Conservation (phyloP, 768 basidiomycete genomes). For the Tylopilus rubrobrunneus region DNA sequence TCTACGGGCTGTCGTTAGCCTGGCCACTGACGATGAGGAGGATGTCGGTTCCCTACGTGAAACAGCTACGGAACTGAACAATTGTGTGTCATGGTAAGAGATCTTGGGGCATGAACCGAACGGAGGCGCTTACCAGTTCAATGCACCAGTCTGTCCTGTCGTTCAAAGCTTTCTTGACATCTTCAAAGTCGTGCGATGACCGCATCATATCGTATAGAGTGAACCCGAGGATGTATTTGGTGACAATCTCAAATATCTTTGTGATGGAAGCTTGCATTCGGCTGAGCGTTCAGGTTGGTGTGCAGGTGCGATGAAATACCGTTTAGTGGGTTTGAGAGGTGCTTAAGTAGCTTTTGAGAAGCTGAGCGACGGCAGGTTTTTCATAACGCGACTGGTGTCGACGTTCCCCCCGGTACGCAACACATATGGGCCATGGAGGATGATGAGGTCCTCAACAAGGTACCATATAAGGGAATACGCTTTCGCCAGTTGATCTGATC, state of each 20-base stretch:
- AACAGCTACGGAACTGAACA: conserved; percentile 11
- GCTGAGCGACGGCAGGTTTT: no score
- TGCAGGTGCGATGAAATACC: neutral
- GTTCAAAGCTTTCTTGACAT: conserved; percentile 15
- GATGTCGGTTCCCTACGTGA: conserved; percentile 7
- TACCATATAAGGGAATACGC: neutral
- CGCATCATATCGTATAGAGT: conserved; percentile 17
- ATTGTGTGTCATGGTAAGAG: neutral
- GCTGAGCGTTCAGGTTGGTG: neutral
- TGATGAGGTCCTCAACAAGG: neutral
- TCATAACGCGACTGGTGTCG: no score
- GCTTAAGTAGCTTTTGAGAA: neutral
- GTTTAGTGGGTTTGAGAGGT: no score
- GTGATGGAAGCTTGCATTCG: conserved; percentile 8
- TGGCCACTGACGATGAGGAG: neutral
- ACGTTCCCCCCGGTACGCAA: no score
- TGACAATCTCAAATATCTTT: neutral
- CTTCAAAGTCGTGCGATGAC: conserved; percentile 19
- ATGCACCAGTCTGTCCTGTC: conserved; percentile 20
- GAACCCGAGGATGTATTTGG: conserved; percentile 1
- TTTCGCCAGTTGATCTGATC: no score
- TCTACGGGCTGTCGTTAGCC: conserved; percentile 10
- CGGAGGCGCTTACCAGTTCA: conserved; percentile 13
- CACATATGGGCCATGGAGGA: neutral
- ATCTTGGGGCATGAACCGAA: neutral